Percentiles rank a stretch among this genome's conserved stretches.
Conservation (phyloP, 2,329 filamentous ascomycete genomes). For the Neopestalotiopsis sp. region DNA sequence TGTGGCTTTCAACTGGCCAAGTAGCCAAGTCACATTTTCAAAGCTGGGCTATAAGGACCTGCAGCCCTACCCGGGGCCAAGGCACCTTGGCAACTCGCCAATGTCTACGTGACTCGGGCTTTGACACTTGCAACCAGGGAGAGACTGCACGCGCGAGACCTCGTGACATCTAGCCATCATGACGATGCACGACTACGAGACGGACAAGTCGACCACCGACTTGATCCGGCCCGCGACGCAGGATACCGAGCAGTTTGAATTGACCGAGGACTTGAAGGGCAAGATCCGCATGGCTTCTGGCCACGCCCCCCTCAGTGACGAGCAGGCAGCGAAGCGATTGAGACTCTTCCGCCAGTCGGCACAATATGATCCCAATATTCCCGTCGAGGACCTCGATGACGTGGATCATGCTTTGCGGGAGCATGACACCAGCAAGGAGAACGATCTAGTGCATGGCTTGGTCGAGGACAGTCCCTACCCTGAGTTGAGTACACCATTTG, state of each 20-base stretch:
- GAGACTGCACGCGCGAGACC: too few relatives aligned
- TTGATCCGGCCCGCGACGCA: background rate
- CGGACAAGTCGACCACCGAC: conserved; percentile 7
- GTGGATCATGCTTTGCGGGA: conserved; percentile 52
- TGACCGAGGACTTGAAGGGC: background rate
- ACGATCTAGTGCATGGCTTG: conserved; percentile 52
- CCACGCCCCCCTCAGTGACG: background rate
- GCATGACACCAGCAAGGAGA: conserved; percentile 49
- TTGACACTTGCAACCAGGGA: background rate
- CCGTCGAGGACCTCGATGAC: conserved; percentile 53
- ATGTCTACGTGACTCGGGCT: background rate
- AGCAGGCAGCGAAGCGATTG: conserved; percentile 27
- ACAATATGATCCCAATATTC: conserved; percentile 61
- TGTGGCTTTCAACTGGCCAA: background rate
- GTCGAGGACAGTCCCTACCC: conserved; percentile 72
- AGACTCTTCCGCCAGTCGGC: conserved; percentile 54
- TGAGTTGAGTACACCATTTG: conserved; percentile 50
- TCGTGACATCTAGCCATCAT: background rate
- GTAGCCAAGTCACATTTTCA: background rate
- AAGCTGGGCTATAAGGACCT: background rate
- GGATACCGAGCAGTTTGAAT: background rate
- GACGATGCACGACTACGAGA: conserved; percentile 4
- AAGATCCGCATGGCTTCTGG: background rate
- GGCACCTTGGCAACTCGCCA: conserved; percentile 5
- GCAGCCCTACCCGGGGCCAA: conserved; percentile 1